These are phyloP conservation scores for Citropsis articulata DNA, from an alignment of 345 rosid genomes.

Conservation along the genomic window DNA sequence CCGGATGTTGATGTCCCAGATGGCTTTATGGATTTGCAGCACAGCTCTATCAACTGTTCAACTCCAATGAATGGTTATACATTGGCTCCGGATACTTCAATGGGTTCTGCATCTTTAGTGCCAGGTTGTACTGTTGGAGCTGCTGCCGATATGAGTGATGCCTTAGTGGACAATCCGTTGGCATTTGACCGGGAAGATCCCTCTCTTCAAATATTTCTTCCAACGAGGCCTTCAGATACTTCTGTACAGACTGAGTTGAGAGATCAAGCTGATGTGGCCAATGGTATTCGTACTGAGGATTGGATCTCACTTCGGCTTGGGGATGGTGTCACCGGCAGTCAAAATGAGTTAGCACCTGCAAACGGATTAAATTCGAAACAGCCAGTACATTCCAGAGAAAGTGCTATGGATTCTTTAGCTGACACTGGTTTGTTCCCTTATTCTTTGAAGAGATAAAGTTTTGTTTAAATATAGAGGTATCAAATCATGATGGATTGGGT, in stretches of 20 bases:
- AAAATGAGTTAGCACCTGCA: conserved; percentile 40
- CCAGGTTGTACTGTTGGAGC: conserved; percentile 50
- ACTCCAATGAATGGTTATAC: conserved; percentile 61
- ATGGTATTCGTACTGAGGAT: conserved; percentile 73
- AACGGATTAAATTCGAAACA: conserved; percentile 55
- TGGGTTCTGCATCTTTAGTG: conserved; percentile 41
- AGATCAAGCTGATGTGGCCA: conserved; percentile 65
- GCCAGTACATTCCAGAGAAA: conserved; percentile 50
- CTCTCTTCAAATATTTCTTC: conserved; percentile 89
- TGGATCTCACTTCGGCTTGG: conserved; percentile 97
- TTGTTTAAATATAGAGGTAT: not conserved
- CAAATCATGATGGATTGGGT: not conserved
- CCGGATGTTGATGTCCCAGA: conserved; percentile 56
- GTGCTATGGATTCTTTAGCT: conserved; percentile 50
- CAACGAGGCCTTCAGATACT: conserved; percentile 70
- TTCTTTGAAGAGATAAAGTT: not conserved
- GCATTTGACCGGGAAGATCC: conserved; percentile 83
- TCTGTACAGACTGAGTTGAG: conserved; percentile 56
- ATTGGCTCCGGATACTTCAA: conserved; percentile 53
- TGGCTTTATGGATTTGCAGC: conserved; percentile 57
- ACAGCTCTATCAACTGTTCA: conserved; percentile 48
- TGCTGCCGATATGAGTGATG: conserved; percentile 50
- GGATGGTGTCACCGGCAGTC: conserved; percentile 54
- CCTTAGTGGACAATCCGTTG: conserved; percentile 81
- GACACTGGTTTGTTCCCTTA: conserved; percentile 73